Conservation (phyloP, 2,329 filamentous ascomycete species). For the Periconia sp. region DNA sequence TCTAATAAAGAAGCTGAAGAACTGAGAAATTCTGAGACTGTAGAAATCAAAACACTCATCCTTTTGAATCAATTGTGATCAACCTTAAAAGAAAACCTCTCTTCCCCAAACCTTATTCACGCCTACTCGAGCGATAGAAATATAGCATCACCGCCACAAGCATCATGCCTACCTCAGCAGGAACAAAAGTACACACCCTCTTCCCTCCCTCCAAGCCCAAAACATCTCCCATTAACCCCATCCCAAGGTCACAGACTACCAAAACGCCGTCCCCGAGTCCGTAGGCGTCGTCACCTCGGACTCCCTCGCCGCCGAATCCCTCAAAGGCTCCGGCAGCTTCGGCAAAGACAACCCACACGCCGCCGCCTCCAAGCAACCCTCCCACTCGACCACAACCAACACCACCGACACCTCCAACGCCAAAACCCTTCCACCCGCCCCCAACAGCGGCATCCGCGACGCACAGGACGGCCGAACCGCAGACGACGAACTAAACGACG, state of each 20-base stretch:
- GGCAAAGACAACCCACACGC: conserved; percentile 59
- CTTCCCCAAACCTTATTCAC: too few species aligned
- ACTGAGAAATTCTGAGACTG: too few species aligned
- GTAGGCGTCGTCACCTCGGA: conserved; percentile 66
- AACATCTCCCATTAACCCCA: neutral
- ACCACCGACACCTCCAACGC: conserved; percentile 59
- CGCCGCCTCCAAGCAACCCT: conserved; percentile 52
- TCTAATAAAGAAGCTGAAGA: neutral
- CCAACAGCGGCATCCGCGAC: conserved; percentile 50
- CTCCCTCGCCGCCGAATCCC: conserved; percentile 76
- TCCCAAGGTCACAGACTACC: conserved; percentile 13
- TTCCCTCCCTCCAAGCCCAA: neutral
- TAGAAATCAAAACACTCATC: too few species aligned
- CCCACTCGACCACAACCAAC: conserved; percentile 57
- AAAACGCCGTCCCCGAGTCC: conserved; percentile 62
- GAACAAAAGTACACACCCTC: conserved; percentile 19
- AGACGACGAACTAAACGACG: conserved; percentile 45
- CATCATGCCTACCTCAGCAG: conserved; percentile 17
- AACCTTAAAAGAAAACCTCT: too few species aligned
- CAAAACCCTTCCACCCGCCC: conserved; percentile 52
- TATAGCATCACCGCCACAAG: neutral
- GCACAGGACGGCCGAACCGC: conserved; percentile 44
- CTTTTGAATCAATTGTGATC: too few species aligned
- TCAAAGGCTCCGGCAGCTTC: conserved; percentile 61
- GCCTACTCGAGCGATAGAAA: neutral